Conservation (phyloP, 31 red algal species). For the Odonthalia washingtoniensis region DNA sequence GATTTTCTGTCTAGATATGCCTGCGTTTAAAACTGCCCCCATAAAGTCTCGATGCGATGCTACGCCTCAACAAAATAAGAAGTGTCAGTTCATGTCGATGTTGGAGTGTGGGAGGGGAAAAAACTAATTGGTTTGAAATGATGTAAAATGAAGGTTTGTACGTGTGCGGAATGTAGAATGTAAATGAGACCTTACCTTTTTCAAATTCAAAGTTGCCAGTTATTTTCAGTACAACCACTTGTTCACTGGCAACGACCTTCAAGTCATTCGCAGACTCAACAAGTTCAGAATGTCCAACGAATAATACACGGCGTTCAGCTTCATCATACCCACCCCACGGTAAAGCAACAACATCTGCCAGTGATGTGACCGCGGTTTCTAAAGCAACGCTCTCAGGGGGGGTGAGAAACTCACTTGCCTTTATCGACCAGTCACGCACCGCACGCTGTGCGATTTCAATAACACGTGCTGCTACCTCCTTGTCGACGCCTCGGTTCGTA, state of each 20-base stretch:
- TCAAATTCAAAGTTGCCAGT: constrained; percentile 49
- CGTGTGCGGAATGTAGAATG: too few species aligned
- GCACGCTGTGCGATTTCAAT: constrained; percentile 32
- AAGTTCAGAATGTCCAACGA: constrained; percentile 28
- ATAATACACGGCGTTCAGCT: constrained; percentile 39
- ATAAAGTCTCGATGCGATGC: constrained; percentile 80
- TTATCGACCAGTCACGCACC: constrained; percentile 10
- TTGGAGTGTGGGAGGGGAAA: too few species aligned
- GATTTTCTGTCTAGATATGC: constrained; percentile 58
- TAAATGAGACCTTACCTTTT: background rate
- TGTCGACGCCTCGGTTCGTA: constrained; percentile 21
- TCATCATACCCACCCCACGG: constrained; percentile 61
- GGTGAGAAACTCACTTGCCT: constrained; percentile 46
- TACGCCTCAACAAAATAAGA: background rate
- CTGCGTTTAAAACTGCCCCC: constrained; percentile 66
- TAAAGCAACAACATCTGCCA: constrained; percentile 13
- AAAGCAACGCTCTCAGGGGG: constrained; percentile 47
- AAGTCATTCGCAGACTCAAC: constrained; percentile 2
- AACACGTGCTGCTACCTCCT: constrained; percentile 31
- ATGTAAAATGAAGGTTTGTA: too few species aligned
- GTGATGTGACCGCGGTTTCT: background rate
- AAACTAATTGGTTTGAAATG: too few species aligned
- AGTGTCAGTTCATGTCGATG: background rate
- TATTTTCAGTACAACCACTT: constrained; percentile 52
- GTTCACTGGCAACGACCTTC: background rate